Conservation (phyloP, 73 alveolate genomes). For the Durusdinium trenchii region DNA sequence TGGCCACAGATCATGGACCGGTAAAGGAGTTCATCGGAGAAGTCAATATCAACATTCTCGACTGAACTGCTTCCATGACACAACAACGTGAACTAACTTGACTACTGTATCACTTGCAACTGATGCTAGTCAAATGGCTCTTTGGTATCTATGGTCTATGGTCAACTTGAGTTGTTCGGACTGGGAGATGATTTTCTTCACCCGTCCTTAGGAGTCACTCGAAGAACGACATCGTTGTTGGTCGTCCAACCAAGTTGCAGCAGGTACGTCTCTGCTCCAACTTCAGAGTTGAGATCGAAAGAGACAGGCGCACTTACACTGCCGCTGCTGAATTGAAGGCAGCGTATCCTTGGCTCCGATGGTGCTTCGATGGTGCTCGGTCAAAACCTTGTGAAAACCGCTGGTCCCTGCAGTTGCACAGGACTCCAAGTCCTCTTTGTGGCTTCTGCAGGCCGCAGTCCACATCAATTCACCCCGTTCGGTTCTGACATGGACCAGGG, state of each 20-base stretch:
- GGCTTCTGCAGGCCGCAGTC: no score
- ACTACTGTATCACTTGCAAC: no score
- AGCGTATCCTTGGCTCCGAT: slow-evolving; percentile 29
- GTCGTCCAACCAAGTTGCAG: slow-evolving; percentile 75
- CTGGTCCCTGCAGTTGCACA: background rate
- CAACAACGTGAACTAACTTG: no score
- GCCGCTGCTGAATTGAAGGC: slow-evolving; percentile 51
- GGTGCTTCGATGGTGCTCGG: background rate
- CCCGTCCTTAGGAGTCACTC: slow-evolving; percentile 43
- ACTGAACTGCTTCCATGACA: no score
- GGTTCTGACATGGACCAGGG: no score
- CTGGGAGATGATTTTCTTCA: no score
- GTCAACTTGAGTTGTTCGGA: no score
- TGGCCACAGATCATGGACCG: background rate
- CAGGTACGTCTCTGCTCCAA: background rate
- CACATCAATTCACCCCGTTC: no score
- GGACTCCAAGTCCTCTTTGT: background rate
- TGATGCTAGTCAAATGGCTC: no score
- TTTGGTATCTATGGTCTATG: no score
- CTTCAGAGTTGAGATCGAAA: background rate
- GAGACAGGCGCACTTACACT: slow-evolving; percentile 62
- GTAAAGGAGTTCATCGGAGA: background rate
- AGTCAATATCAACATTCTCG: no score
- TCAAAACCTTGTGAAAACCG: no score
- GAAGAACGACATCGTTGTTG: slow-evolving; percentile 42